phyloP scores from a whole-genome alignment of 192 early-diverging fungal species.

The Backusella morwellensis region DNA sequence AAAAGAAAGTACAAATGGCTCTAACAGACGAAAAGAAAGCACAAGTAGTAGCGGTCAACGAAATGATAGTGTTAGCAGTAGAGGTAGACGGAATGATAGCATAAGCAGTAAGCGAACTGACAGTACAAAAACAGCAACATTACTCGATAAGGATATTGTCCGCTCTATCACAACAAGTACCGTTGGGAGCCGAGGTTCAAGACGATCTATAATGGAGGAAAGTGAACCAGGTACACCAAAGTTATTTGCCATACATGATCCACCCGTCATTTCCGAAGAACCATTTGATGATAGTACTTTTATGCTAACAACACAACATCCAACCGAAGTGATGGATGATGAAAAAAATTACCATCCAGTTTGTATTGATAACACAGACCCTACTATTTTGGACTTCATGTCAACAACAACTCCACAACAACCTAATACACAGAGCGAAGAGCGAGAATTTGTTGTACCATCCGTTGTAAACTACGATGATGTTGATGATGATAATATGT shows the following conservation, averaged over 20 bases:
- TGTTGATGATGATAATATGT: neutral
- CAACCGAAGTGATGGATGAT: neutral
- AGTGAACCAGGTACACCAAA: neutral
- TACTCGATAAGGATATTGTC: conserved; percentile 1
- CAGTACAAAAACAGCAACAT: neutral
- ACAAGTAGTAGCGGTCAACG: neutral
- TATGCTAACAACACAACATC: neutral
- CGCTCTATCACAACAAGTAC: conserved; percentile 11
- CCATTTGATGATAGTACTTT: neutral
- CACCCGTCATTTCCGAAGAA: neutral
- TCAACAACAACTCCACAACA: neutral
- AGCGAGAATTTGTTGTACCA: neutral
- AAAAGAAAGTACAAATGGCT: neutral
- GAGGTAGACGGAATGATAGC: neutral
- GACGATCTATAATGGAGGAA: neutral
- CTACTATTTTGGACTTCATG: neutral
- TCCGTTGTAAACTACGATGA: neutral
- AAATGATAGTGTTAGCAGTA: neutral
- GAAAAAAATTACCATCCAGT: neutral
- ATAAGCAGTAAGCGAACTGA: neutral
- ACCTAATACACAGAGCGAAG: neutral
- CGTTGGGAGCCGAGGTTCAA: neutral
- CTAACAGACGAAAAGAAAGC: neutral
- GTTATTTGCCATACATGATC: neutral
- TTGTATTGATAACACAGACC: neutral